Evolutionary conservation across 805 yeast species (phyloP).

Genomic region (Suhomyces vadensis): DNA sequence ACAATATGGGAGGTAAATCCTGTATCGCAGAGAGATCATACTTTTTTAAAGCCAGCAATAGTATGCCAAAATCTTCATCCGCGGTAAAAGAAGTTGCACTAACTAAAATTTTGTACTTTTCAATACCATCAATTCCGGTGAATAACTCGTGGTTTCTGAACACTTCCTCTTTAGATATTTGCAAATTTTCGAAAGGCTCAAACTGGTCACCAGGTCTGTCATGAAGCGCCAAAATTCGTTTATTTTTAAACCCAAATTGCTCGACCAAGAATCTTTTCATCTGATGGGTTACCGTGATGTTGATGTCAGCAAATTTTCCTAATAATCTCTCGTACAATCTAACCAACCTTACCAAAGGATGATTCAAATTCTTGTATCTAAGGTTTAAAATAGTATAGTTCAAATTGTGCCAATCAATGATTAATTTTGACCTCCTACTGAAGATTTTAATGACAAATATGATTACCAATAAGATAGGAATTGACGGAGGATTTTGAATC

Average conservation of each 20-base stretch:
- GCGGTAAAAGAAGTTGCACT: conserved; percentile 94
- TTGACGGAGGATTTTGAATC: conserved; percentile 90
- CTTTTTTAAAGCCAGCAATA: conserved; percentile 64
- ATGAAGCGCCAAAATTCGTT: conserved; percentile 62
- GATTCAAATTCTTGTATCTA: conserved; percentile 52
- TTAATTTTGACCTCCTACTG: conserved; percentile 57
- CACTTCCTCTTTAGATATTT: conserved; percentile 36
- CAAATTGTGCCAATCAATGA: conserved; percentile 96
- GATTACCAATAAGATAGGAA: conserved; percentile 74
- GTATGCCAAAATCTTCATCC: conserved; percentile 80
- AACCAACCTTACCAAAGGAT: conserved; percentile 63
- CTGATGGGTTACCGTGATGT: conserved; percentile 76
- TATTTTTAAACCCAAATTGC: conserved; percentile 52
- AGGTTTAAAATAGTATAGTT: conserved; percentile 81
- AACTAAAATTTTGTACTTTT: conserved; percentile 62
- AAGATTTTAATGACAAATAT: conserved; percentile 51
- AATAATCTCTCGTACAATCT: conserved; percentile 62
- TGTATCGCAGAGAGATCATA: conserved; percentile 45
- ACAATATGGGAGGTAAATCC: conserved; percentile 51
- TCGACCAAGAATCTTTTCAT: conserved; percentile 62
- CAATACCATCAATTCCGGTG: conserved; percentile 20
- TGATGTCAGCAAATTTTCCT: conserved; percentile 64
- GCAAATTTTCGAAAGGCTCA: conserved; percentile 42
- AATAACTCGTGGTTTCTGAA: conserved; percentile 29
- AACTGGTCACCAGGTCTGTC: conserved; percentile 83